Conservation (phyloP, 179 eudicot species). For the Actinidia polygama region DNA sequence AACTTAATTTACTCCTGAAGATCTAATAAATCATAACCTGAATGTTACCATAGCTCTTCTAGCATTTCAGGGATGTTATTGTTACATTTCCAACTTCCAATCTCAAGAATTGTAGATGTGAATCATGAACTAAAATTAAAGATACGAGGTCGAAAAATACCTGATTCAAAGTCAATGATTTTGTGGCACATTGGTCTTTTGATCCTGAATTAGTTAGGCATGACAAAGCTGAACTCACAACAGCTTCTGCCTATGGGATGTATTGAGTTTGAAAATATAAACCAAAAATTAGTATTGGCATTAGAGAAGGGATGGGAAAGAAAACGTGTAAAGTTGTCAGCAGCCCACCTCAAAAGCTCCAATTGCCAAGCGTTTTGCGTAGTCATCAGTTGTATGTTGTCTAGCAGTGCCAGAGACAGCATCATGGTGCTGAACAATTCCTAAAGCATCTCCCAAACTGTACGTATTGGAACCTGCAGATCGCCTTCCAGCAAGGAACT, state of each 20-base stretch:
- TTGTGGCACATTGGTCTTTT: constrained; percentile 36
- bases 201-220: constrained; percentile 51
- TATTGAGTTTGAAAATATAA: not conserved
- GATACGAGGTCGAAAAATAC: constrained; percentile 30
- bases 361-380: constrained; percentile 72
- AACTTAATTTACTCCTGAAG: constrained; percentile 1
- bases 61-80: not conserved
- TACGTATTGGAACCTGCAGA: constrained; percentile 56
- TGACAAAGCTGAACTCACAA: constrained; percentile 65
- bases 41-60: not conserved
- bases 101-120: not conserved
- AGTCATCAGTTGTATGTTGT: constrained; percentile 84
- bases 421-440: constrained; percentile 91
- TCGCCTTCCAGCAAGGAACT: constrained; percentile 64
- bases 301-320: not conserved
- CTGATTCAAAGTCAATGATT: constrained; percentile 54
- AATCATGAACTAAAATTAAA: not conserved
- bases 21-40: not conserved
- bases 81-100: not conserved
- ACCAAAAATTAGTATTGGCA: not conserved
- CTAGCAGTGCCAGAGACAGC: constrained; percentile 87
- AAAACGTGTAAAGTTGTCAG: not conserved
- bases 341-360: constrained; percentile 75
- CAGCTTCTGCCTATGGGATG: constrained; percentile 64
- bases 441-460: constrained; percentile 84